phyloP scores from a whole-genome alignment of 805 yeast species.

The Sungouiozyma intestinalis region DNA sequence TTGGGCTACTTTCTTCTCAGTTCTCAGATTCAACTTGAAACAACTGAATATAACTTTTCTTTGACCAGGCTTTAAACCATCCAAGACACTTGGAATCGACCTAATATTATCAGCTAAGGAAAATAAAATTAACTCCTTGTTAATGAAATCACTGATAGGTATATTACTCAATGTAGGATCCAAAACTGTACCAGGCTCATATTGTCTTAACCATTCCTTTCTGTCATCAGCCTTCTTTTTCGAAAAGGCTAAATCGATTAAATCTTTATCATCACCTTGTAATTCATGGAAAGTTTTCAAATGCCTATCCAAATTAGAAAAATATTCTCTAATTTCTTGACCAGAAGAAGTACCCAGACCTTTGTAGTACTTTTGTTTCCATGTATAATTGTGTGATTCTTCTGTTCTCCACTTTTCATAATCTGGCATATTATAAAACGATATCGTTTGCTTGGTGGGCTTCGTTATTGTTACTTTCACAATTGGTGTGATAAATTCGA shows the following conservation, averaged over 20 bases:
- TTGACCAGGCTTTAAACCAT: constrained; percentile 96
- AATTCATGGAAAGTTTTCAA: constrained; percentile 75
- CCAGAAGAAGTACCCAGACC: constrained; percentile 94
- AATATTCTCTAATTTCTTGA: constrained; percentile 79
- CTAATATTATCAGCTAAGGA: constrained; percentile 95
- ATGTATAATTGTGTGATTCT: constrained; percentile 62
- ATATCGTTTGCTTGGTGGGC: constrained; percentile 47
- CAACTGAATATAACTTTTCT: constrained; percentile 86
- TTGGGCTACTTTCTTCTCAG: constrained; percentile 83
- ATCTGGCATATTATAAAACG: constrained; percentile 93
- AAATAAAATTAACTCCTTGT: constrained; percentile 86
- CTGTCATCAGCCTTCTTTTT: constrained; percentile 94
- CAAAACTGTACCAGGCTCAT: constrained; percentile 81
- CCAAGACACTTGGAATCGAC: constrained; percentile 88
- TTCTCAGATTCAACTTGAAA: constrained; percentile 61
- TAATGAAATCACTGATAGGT: constrained; percentile 88
- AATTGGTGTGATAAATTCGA: constrained; percentile 94
- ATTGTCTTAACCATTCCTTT: constrained; percentile 92
- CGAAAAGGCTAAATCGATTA: constrained; percentile 86
- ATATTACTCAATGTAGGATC: constrained; percentile 68
- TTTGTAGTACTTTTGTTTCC: constrained; percentile 93
- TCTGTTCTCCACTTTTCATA: constrained; percentile 87
- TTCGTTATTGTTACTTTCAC: constrained; percentile 74
- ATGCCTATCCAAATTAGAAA: constrained; percentile 74
- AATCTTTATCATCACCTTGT: constrained; percentile 62